Percentiles rank a stretch among this genome's conserved stretches.
These are phyloP conservation scores for Colletotrichum lupini DNA, from an alignment of 2,329 filamentous ascomycete species.

Conservation along the genomic window DNA sequence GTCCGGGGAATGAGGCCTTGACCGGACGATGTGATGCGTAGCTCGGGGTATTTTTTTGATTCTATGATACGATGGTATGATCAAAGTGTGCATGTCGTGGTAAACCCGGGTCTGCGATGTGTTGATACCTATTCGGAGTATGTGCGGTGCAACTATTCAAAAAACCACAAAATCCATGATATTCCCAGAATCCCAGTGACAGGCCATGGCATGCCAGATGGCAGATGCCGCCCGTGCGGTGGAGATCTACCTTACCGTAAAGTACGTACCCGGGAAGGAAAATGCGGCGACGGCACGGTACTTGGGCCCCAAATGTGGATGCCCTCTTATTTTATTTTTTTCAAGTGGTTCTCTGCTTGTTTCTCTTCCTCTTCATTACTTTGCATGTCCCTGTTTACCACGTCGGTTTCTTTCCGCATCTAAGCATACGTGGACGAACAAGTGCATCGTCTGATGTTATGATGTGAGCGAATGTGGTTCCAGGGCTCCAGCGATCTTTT, in stretches of 20 bases:
- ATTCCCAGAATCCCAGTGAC: neutral
- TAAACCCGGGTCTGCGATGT: neutral
- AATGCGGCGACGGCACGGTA: slow-evolving; percentile 7
- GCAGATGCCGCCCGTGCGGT: slow-evolving; percentile 30
- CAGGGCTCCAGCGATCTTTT: slow-evolving; percentile 13
- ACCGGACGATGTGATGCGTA: neutral
- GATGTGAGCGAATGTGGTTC: neutral
- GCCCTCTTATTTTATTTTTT: neutral
- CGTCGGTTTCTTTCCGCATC: slow-evolving; percentile 12
- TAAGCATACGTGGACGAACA: neutral
- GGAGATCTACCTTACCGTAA: slow-evolving; percentile 5
- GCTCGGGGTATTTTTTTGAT: neutral
- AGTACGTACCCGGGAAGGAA: neutral
- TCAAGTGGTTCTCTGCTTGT: neutral
- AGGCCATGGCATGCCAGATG: slow-evolving; percentile 13
- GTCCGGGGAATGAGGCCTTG: neutral
- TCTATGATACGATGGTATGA: neutral
- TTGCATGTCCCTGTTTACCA: neutral
- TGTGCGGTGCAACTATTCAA: neutral
- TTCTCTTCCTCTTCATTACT: neutral
- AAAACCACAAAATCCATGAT: neutral
- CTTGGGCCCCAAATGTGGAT: neutral
- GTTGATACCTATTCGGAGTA: neutral
- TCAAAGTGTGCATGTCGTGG: neutral
- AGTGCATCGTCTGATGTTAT: neutral